Percentiles rank a stretch among this genome's conserved stretches.
These are phyloP conservation scores for Sophora flavescens DNA, from an alignment of 306 rosid species.

Conservation along the genomic window DNA sequence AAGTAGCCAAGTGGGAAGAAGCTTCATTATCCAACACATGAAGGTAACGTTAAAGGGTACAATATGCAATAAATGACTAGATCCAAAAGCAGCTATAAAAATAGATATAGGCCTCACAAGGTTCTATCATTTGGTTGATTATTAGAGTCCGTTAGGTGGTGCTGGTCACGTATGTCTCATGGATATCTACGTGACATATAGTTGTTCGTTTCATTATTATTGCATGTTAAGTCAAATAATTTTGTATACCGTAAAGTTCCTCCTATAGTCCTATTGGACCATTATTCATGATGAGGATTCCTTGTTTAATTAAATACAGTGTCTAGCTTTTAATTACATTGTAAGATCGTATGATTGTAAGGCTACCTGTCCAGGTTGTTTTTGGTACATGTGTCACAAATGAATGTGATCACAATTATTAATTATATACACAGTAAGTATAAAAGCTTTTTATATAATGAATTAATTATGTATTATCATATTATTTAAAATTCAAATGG, in stretches of 20 bases:
- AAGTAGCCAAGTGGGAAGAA: slow-evolving; percentile 49
- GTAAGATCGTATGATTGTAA: slow-evolving; percentile 2
- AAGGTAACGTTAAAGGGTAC: slow-evolving; percentile 6
- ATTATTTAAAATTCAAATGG: no score
- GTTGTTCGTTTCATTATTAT: slow-evolving; percentile 39
- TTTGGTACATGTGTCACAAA: background rate
- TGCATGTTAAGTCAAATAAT: slow-evolving; percentile 47
- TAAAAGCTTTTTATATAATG: no score
- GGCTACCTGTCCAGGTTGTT: background rate
- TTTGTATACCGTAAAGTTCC: slow-evolving; percentile 35
- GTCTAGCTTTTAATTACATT: slow-evolving; percentile 33
- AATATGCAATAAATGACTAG: slow-evolving; percentile 49
- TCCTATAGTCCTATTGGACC: slow-evolving; percentile 28
- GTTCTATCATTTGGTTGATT: slow-evolving; percentile 63
- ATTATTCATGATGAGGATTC: slow-evolving; percentile 24
- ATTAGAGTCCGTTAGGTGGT: slow-evolving; percentile 68
- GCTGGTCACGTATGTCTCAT: slow-evolving; percentile 74
- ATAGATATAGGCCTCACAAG: slow-evolving; percentile 67
- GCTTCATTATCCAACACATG: slow-evolving; percentile 34
- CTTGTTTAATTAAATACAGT: slow-evolving; percentile 35
- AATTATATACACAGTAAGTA: no score
- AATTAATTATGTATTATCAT: no score
- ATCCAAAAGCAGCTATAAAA: slow-evolving; percentile 40
- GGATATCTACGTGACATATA: slow-evolving; percentile 53
- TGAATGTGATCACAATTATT: background rate